Evolutionary conservation across 2,329 filamentous ascomycete genomes (phyloP), one percentile per base, ranked within the genome.

Genomic region (Magnaporthiopsis poae): DNA sequence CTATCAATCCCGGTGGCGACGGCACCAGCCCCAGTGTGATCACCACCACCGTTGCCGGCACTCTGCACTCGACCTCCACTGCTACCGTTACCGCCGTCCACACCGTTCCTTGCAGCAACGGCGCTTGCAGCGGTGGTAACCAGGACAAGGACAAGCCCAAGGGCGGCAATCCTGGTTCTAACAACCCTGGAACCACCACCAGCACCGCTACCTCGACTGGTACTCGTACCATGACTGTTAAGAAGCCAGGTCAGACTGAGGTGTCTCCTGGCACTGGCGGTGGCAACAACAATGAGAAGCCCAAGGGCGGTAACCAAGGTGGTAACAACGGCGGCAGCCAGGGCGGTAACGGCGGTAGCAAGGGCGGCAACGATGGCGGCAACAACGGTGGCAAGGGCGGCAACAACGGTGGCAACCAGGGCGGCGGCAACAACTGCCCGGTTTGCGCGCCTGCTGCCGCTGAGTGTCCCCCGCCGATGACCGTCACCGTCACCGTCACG

Each of bases 31-130:
- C 59, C 29, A 65, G 67, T 25, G 71, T 72, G 35, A 67, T 73
- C 60, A 70, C 72, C 63, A 73, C 70, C 67, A 72, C 71, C 52
- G 66, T 74, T 64, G 46, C 72, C 59, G 71, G 71, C 63, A 69
- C 71, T 25, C 60, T 72, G 63, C 68, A 69, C 64, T 69, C 71
- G n/a, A 75, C 73, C 62, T 60, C 73, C 39, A 70, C 70, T 36
- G 65, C 69, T 29, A 68, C 70, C 33, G 65, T 72, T 63, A 72
- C 71, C 60, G 21, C 64, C 15, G 64, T 67, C 25, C 35, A 60
- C 64, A 29, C 63, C 18, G 66, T 52, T 33, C 35, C 35, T 25
- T 65, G 35, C 33, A 66, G 35, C 33, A 66, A 60, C 39, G 61
- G 66, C 29, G 61, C 46, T 56, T 56, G 46, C n/a, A 21, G 46